These are phyloP conservation scores for Alternaria longipes DNA, from an alignment of 2,329 filamentous ascomycete genomes.

Conservation along the genomic window DNA sequence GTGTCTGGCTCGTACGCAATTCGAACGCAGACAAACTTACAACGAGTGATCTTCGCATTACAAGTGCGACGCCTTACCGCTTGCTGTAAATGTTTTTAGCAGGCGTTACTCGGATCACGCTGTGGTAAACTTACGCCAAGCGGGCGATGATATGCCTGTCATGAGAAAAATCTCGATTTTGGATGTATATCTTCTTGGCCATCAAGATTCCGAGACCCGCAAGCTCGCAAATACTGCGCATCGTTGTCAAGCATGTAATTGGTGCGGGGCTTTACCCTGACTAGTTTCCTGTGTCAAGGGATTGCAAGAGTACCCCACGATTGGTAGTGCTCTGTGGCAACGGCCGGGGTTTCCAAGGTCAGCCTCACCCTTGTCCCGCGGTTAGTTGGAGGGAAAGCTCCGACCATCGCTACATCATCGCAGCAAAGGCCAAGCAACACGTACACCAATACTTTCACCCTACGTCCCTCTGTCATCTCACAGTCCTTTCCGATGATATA, in stretches of 20 bases:
- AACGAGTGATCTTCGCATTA: slow-evolving; percentile 27
- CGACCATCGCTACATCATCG: slow-evolving; percentile 30
- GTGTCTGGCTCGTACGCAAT: too few relatives aligned
- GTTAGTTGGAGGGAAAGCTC: slow-evolving; percentile 18
- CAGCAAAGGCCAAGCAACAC: slow-evolving; percentile 26
- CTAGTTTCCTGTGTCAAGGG: too few relatives aligned
- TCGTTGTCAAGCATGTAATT: background rate
- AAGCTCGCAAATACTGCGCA: background rate
- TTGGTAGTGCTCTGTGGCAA: slow-evolving; percentile 17
- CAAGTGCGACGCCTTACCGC: slow-evolving; percentile 29
- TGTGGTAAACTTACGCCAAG: slow-evolving; percentile 6
- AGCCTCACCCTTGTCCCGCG: slow-evolving; percentile 26
- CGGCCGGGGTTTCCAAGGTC: slow-evolving; percentile 13
- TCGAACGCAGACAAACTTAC: background rate
- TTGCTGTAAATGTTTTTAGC: slow-evolving; percentile 2
- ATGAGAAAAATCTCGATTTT: too few relatives aligned
- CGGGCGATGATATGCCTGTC: background rate
- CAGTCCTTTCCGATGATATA: slow-evolving; percentile 28
- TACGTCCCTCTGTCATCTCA: slow-evolving; percentile 14
- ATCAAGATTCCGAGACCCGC: too few relatives aligned
- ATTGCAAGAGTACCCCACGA: background rate
- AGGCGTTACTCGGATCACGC: background rate
- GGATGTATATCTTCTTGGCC: too few relatives aligned
- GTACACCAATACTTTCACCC: slow-evolving; percentile 13
- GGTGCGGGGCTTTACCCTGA: background rate